Evolutionary conservation across 2,329 filamentous ascomycete genomes (phyloP).

Genomic region (Seiridium unicorne): DNA sequence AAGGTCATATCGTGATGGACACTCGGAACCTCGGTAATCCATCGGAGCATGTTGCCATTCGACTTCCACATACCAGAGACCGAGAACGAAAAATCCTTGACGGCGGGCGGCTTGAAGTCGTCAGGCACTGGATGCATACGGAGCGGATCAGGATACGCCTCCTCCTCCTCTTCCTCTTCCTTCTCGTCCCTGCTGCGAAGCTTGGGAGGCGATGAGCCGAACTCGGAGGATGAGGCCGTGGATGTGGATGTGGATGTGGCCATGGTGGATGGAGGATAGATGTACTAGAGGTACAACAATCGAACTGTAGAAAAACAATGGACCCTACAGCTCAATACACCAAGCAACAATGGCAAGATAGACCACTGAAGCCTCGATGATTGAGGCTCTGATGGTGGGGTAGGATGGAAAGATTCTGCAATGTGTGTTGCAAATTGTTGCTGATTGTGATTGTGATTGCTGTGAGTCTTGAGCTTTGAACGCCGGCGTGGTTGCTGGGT

Average conservation of each 20-base stretch:
- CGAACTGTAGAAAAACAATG: not conserved
- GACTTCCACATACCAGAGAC: slow-evolving; percentile 21
- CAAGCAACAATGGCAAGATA: not conserved
- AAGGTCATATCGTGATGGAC: not conserved
- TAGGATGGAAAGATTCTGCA: not conserved
- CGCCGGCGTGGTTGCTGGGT: not conserved
- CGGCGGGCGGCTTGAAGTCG: slow-evolving; percentile 13
- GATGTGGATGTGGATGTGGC: not conserved
- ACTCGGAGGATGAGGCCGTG: not conserved
- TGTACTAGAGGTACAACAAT: not conserved
- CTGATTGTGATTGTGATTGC: not conserved
- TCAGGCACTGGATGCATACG: not conserved
- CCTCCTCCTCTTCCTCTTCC: no score
- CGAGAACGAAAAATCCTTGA: slow-evolving; percentile 23
- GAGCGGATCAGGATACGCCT: not conserved
- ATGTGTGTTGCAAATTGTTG: not conserved
- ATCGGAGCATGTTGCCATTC: slow-evolving; percentile 20
- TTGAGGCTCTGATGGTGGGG: no score
- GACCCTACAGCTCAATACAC: not conserved
- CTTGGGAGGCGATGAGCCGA: slow-evolving; percentile 2
- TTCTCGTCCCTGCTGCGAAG: not conserved
- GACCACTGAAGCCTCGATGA: not conserved
- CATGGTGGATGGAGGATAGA: not conserved
- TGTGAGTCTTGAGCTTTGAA: not conserved
- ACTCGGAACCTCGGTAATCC: slow-evolving; percentile 21